A percentile compares a stretch with the other conserved stretches of the same genome.
Conservation (phyloP, 345 rosid species). For the Clausena lansium region DNA sequence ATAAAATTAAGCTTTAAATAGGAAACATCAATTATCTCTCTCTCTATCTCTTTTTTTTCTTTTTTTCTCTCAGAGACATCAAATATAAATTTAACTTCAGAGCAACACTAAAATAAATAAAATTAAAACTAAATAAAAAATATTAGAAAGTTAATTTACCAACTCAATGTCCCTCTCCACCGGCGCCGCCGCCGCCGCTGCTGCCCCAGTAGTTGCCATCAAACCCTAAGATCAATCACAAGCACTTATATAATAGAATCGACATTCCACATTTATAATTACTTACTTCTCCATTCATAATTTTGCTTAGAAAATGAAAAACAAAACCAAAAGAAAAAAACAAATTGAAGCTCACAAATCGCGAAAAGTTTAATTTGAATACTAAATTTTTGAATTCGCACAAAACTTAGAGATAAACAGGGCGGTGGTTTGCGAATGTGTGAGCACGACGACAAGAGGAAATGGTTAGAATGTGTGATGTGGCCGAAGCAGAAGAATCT, state of each 20-base stretch:
- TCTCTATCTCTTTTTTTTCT: too few species aligned
- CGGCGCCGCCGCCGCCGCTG: conserved; percentile 32
- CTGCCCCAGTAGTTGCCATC: conserved; percentile 33
- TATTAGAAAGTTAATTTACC: conserved; percentile 29
- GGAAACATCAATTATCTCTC: too few species aligned
- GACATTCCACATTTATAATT: conserved; percentile 3
- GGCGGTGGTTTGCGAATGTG: background rate
- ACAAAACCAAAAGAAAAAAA: background rate
- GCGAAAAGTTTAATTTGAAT: background rate
- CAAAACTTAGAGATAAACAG: conserved; percentile 9
- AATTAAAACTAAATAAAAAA: background rate
- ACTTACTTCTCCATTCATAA: background rate
- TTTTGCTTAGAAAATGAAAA: background rate
- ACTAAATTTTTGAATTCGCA: background rate
- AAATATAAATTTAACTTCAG: background rate
- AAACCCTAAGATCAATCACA: conserved; percentile 13
- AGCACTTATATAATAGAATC: background rate
- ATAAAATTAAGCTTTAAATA: background rate
- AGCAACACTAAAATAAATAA: background rate
- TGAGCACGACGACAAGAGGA: conserved; percentile 5
- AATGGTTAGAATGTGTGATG: conserved; percentile 6
- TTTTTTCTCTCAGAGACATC: too few species aligned
- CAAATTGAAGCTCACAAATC: background rate
- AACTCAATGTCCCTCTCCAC: conserved; percentile 60
- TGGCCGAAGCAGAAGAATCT: conserved; percentile 16